These are phyloP conservation scores for Colletotrichum orbiculare DNA, from an alignment of 2,329 filamentous ascomycete genomes.

Conservation along the genomic window DNA sequence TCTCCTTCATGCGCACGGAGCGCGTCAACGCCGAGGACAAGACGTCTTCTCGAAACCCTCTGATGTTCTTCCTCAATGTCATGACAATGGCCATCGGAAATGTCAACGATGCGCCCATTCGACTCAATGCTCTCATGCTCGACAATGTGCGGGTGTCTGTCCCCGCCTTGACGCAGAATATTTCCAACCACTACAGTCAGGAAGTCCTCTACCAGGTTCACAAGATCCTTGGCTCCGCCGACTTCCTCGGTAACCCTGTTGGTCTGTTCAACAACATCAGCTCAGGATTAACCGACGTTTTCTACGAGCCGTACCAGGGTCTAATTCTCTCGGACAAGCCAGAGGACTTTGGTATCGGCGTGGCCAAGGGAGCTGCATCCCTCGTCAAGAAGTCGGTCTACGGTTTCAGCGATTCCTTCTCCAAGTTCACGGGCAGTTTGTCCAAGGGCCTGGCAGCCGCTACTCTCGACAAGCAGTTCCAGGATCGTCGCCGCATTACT, in stretches of 20 bases:
- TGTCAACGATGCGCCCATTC: constrained; percentile 95
- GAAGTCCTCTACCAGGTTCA: constrained; percentile 96
- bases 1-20: constrained; percentile 97
- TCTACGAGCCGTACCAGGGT: constrained; percentile 99
- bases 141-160: constrained; percentile 95
- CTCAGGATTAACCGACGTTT: constrained; percentile 96
- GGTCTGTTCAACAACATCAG: constrained; percentile 98
- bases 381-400: constrained; percentile 99
- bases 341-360: constrained; percentile 93
- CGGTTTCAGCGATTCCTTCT: constrained; percentile 96
- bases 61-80: constrained; percentile 99
- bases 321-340: constrained; percentile 96
- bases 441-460: constrained; percentile 96
- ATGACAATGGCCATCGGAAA: constrained; percentile 99
- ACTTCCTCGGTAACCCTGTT: constrained; percentile 97
- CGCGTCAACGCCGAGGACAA: constrained; percentile 96
- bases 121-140: constrained; percentile 91
- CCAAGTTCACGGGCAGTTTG: constrained; percentile 96
- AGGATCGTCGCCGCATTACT: constrained; percentile 94
- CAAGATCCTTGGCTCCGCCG: constrained; percentile 95
- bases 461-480: constrained; percentile 98
- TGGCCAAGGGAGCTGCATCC: constrained; percentile 95
- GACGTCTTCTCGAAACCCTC: constrained; percentile 86
- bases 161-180: constrained; percentile 83
- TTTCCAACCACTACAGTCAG: constrained; percentile 95